Evolutionary conservation across 176 grass and related monocot genomes (phyloP), one percentile per base, ranked within the genome.

Genomic region (Musa beccarii): DNA sequence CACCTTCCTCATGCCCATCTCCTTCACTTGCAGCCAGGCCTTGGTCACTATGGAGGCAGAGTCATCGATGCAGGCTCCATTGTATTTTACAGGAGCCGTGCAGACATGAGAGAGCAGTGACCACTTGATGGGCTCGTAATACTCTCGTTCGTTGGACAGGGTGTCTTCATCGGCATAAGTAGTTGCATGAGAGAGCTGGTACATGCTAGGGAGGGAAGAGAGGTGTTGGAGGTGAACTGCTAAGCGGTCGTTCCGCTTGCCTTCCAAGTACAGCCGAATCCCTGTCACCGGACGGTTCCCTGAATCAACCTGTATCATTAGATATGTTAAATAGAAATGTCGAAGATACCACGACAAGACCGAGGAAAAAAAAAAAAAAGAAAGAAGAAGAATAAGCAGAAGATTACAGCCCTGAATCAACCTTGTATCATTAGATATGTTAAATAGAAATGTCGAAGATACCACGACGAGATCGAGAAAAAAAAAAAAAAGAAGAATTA

Each of bases 191-290:
- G n/a, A 56, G 59, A 92, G 70, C 52, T 71, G 72, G 25, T 86
- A 69, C 53, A 83, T 34, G 57, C 51, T n/a, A 51, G 92, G 89
- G 51, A 86, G 73, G 29, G 78, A 77, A 11, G 81, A 84, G 10
- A 96, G 81, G 80, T 96, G 92, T 63, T 96, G 87, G 1, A 96
- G 89, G 75, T 96, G 92, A 34, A 92, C 80, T n/a, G 85, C 92
- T 71, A 96, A 75, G 69, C 81, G 81, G 73, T 86, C 75, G 23
- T 81, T 90, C 71, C 80, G 89, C 66, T 96, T 92, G 63, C 92
- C 92, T 80, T 96, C 92, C 29, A 96, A 54, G 83, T 92, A 96
- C 15, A 96, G 84, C 19, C 89, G 85, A 70, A 96, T 84, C 57
- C 92, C 92, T 1, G 87, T 96, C 70, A 96, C 92, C 2, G 87